Evolutionary conservation across 1,284 basidiomycete genomes (phyloP), one percentile per base, ranked within the genome.

Genomic region (Fistulina hepatica): DNA sequence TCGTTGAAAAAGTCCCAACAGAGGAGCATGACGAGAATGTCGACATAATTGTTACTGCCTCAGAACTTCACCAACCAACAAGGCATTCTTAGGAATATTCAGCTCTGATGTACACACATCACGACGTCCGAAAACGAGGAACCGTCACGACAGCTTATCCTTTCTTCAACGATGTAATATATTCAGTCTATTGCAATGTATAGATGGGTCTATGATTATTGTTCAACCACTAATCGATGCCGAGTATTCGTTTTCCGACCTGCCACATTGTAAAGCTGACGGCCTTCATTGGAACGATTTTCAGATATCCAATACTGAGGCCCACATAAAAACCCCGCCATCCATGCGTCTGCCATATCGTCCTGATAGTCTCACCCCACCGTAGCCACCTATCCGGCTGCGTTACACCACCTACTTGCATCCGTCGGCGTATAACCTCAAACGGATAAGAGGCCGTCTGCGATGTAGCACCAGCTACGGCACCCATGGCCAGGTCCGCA

Each of bases 381-480:
- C 74, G 69, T 25, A 92, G 57, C 79, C 83, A 86, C 31, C 79
- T 65, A 52, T 82, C 81, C 0, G 83, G 84, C 21, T 69, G 68
- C 19, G 78, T 78, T 36, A 89, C 64, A 2, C 92, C 94, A 9
- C 92, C 93, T 4, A 98, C 90, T 60, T 99, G 95, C 86, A 97
- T 95, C 41, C 91, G 69, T 39, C 95, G 67, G 27, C 95, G 72
- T 23, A 97, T 72, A 35, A 99, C 84, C 56, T 99, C 95, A 52
- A 98, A 91, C 1, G 95, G 95, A 55, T 99, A 99, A 15, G 90
- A 91, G 3, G 77, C 78, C 1, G 93, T 95, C 58, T 98, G 94
- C 3, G 82, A 78, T 39, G 90, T 61, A 10, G 81, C 80, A 17
- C 95, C 95, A 0, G 94, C 84, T n/a, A 93, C 58, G 0, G 91